Conservation (phyloP, 2,329 filamentous ascomycete genomes). For the Blastomyces emzantsi region DNA sequence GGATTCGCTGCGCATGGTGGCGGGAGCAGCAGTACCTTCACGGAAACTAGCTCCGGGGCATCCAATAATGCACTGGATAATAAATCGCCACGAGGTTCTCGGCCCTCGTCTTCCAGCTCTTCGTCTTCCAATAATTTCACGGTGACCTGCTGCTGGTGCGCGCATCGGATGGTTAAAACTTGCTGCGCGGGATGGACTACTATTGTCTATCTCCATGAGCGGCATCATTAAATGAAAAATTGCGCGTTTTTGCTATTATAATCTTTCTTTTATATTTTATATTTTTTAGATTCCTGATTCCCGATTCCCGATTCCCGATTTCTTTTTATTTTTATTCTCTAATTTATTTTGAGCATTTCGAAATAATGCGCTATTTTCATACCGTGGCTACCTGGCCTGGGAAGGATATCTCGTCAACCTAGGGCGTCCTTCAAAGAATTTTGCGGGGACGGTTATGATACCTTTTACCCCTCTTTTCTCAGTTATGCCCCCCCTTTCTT, state of each 20-base stretch:
- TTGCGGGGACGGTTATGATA: background rate
- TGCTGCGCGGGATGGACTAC: slow-evolving; percentile 63
- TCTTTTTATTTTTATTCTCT: too few relatives aligned
- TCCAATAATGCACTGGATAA: slow-evolving; percentile 8
- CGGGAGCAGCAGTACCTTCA: background rate
- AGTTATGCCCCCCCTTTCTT: background rate
- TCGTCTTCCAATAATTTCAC: slow-evolving; percentile 43
- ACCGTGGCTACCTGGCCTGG: background rate
- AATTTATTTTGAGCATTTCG: background rate
- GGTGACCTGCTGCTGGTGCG: slow-evolving; percentile 59
- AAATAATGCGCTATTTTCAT: background rate
- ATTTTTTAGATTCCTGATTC: background rate
- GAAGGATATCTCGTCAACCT: background rate
- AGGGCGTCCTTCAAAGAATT: background rate
- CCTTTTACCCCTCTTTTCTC: background rate
- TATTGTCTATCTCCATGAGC: slow-evolving; percentile 57
- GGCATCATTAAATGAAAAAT: slow-evolving; percentile 29
- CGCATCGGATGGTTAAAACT: slow-evolving; percentile 57
- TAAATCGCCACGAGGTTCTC: slow-evolving; percentile 11
- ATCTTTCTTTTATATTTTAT: background rate
- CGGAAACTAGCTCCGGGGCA: background rate
- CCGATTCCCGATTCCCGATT: too few relatives aligned
- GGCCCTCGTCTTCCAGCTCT: slow-evolving; percentile 6
- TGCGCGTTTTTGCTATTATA: background rate
- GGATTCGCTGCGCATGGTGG: background rate